Conservation (phyloP, 1,284 basidiomycete species). For the Apiotrichum sp. region DNA sequence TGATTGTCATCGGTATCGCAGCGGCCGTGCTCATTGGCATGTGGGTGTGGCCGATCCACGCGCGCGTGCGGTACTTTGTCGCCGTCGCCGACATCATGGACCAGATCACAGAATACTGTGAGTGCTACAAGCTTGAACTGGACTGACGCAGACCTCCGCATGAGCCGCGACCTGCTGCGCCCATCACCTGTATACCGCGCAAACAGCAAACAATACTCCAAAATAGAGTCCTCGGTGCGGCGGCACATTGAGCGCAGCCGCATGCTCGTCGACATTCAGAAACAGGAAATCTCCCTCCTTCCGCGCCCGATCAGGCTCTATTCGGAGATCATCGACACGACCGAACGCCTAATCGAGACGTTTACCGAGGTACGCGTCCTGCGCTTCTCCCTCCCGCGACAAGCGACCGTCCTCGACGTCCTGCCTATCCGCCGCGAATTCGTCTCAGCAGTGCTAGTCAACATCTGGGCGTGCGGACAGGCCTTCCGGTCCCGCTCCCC, state of each 20-base stretch:
- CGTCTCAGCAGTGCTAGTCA: conserved; percentile 48
- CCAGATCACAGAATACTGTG: conserved; percentile 35
- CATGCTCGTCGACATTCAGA: conserved; percentile 38
- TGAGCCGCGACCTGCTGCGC: conserved; percentile 41
- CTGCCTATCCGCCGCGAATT: conserved; percentile 49
- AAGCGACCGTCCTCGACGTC: conserved; percentile 49
- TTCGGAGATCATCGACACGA: conserved; percentile 43
- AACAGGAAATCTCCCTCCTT: conserved; percentile 48
- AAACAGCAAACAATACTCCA: conserved; percentile 32
- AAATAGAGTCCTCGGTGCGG: conserved; percentile 26
- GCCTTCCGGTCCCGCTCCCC: conserved; percentile 47
- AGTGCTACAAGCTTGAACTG: too few species aligned
- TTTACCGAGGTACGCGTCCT: conserved; percentile 45
- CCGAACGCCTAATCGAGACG: conserved; percentile 44
- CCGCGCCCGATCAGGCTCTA: conserved; percentile 48
- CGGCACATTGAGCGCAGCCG: conserved; percentile 31
- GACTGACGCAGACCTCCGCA: conserved; percentile 23
- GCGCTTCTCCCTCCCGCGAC: conserved; percentile 42
- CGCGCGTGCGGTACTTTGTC: conserved; percentile 44
- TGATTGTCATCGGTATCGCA: conserved; percentile 44
- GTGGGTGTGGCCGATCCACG: conserved; percentile 45
- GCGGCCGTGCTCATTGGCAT: conserved; percentile 42
- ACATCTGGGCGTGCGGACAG: conserved; percentile 48
- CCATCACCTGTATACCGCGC: conserved; percentile 35
- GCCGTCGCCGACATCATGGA: conserved; percentile 39